A percentile compares a stretch with the other conserved stretches of the same genome.
Evolutionary conservation across 805 yeast species (phyloP).

Genomic region (Ogataea siamensis): DNA sequence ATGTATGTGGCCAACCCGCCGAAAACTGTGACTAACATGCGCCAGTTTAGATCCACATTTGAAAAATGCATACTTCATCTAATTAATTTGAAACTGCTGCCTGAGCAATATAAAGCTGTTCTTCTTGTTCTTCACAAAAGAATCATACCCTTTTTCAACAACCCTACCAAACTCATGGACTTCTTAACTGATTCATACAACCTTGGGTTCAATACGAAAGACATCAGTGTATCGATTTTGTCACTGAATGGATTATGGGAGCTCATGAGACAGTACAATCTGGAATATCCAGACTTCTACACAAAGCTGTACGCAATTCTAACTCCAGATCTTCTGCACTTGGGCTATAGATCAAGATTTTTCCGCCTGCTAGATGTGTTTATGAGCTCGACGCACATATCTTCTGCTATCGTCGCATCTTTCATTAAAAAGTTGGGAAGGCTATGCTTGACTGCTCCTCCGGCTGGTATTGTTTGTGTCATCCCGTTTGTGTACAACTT

Average conservation of each 20-base stretch:
- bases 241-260: constrained; percentile 87
- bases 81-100: constrained; percentile 43
- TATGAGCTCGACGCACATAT: constrained; percentile 81
- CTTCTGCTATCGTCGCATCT: constrained; percentile 81
- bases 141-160: constrained; percentile 74
- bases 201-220: constrained; percentile 33
- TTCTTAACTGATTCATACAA: constrained; percentile 86
- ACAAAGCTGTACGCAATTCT: constrained; percentile 76
- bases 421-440: constrained; percentile 82
- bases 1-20: constrained; percentile 45
- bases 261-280: constrained; percentile 73
- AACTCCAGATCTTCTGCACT: constrained; percentile 71
- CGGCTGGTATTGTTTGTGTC: constrained; percentile 82
- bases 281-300: constrained; percentile 91
- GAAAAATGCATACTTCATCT: constrained; percentile 66
- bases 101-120: constrained; percentile 64
- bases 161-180: constrained; percentile 87
- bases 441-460: constrained; percentile 72
- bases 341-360: constrained; percentile 81
- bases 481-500: constrained; percentile 91
- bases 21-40: constrained; percentile 33
- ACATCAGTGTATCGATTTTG: constrained; percentile 46
- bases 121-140: constrained; percentile 76
- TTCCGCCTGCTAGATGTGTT: constrained; percentile 84
- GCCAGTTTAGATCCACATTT: constrained; percentile 57